Percentiles rank a stretch among this genome's conserved stretches.
Conservation (phyloP, 139 green algal genomes). For the Choricystis sp. region DNA sequence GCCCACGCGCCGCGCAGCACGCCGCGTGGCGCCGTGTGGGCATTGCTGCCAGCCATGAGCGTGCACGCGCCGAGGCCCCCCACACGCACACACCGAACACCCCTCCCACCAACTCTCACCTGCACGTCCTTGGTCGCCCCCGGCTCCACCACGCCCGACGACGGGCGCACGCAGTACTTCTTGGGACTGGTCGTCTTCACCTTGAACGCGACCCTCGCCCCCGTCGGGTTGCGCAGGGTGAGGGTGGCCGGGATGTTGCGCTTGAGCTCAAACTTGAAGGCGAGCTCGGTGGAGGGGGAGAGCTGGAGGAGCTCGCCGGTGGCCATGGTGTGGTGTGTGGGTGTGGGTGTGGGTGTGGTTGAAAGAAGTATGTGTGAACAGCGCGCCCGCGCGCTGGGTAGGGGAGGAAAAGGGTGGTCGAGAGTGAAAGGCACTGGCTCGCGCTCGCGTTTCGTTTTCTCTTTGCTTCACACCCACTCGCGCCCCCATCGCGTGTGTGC, state of each 20-base stretch:
- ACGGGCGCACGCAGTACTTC: conserved; percentile 73
- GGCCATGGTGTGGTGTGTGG: background rate
- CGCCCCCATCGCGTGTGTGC: no score
- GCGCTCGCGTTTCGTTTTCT: background rate
- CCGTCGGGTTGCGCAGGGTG: conserved; percentile 34
- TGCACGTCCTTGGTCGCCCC: conserved; percentile 29
- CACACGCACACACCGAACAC: no score
- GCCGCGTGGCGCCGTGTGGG: no score
- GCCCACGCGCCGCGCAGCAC: no score
- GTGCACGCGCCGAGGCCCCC: no score
- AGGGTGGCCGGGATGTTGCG: conserved; percentile 56
- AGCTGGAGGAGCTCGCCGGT: conserved; percentile 8
- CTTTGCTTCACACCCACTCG: background rate
- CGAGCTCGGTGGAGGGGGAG: conserved; percentile 26
- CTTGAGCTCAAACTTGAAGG: conserved; percentile 50
- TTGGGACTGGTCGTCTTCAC: conserved; percentile 72
- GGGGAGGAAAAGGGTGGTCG: no score
- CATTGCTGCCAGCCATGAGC: no score
- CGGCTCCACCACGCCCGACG: conserved; percentile 38
- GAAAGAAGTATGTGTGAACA: no score
- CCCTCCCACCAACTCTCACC: no score
- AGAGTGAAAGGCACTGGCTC: no score
- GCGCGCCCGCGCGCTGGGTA: no score
- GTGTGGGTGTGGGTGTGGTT: no score
- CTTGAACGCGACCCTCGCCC: conserved; percentile 51